These are phyloP conservation scores for Ustulina deusta DNA, from an alignment of 2,329 filamentous ascomycete species.

Conservation along the genomic window DNA sequence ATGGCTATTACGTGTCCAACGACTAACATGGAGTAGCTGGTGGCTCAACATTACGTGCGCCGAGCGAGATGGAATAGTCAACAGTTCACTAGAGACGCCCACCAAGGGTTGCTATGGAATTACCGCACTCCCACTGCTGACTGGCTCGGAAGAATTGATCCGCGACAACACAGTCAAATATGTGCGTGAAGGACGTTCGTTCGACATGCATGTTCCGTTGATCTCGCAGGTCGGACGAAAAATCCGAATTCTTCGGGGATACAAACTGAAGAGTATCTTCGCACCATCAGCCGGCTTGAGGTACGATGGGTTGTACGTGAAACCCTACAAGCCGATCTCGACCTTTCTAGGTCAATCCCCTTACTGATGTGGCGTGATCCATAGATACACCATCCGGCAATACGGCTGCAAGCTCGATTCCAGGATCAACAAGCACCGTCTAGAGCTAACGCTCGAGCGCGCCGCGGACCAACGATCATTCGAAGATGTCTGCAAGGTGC, in stretches of 20 bases:
- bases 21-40: slow-evolving; percentile 58
- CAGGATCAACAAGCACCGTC: slow-evolving; percentile 56
- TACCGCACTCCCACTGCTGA: slow-evolving; percentile 63
- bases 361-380: slow-evolving; percentile 15
- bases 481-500: slow-evolving; percentile 58
- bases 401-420: slow-evolving; percentile 60
- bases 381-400: slow-evolving; percentile 62
- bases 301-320: slow-evolving; percentile 69
- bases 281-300: slow-evolving; percentile 65
- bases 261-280: slow-evolving; percentile 62
- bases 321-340: not conserved
- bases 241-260: slow-evolving; percentile 66
- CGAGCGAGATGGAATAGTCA: slow-evolving; percentile 66
- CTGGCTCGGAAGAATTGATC: slow-evolving; percentile 62
- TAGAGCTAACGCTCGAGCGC: slow-evolving; percentile 62
- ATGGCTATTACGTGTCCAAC: not conserved
- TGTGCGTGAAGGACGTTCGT: slow-evolving; percentile 56
- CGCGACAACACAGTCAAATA: slow-evolving; percentile 56
- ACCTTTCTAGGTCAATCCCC: not conserved
- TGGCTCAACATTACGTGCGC: slow-evolving; percentile 69
- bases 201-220: slow-evolving; percentile 62
- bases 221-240: slow-evolving; percentile 62
- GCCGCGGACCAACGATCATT: slow-evolving; percentile 57
- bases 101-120: slow-evolving; percentile 61
- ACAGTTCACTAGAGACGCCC: slow-evolving; percentile 57